Conservation (phyloP, 768 basidiomycete genomes). For the Trametes coccinea region DNA sequence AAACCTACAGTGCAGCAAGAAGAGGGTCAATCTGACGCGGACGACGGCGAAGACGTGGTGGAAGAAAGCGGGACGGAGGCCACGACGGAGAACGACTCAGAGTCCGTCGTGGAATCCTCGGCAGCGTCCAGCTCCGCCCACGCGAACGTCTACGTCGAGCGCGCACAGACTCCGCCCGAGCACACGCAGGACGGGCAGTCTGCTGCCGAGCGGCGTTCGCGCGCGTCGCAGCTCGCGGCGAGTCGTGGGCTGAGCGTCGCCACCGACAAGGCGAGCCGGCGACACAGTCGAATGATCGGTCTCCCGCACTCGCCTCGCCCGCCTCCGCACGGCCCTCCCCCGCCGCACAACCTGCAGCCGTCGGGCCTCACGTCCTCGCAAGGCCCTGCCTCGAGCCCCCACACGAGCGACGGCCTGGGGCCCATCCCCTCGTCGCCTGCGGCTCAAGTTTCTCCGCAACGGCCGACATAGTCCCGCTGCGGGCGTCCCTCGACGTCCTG, state of each 20-base stretch:
- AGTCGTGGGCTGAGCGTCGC: constrained; percentile 71
- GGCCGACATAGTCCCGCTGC: constrained; percentile 21
- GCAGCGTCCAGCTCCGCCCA: constrained; percentile 25
- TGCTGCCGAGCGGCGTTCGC: constrained; percentile 35
- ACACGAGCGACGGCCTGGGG: constrained; percentile 13
- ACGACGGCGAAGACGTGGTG: constrained; percentile 68
- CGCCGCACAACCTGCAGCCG: constrained; percentile 1
- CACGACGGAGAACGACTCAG: constrained; percentile 30
- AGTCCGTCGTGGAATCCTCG: constrained; percentile 28
- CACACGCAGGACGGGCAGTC: constrained; percentile 34
- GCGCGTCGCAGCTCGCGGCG: constrained; percentile 62
- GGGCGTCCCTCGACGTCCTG: background rate
- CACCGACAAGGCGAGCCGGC: constrained; percentile 53
- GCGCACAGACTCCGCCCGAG: constrained; percentile 23
- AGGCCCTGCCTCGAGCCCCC: constrained; percentile 3
- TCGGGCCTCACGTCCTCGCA: background rate
- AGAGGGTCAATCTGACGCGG: constrained; percentile 67
- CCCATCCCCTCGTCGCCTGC: constrained; percentile 31
- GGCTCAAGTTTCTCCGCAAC: constrained; percentile 22
- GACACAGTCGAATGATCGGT: constrained; percentile 64
- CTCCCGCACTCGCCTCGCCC: constrained; percentile 50
- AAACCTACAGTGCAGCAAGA: constrained; percentile 39
- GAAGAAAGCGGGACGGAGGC: constrained; percentile 75
- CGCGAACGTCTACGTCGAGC: constrained; percentile 13
- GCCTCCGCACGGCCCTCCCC: constrained; percentile 16